Percentiles rank a stretch among this genome's conserved stretches.
Conservation (phyloP, 1,139 yeast genomes). For the Suhomyces coccinellae region DNA sequence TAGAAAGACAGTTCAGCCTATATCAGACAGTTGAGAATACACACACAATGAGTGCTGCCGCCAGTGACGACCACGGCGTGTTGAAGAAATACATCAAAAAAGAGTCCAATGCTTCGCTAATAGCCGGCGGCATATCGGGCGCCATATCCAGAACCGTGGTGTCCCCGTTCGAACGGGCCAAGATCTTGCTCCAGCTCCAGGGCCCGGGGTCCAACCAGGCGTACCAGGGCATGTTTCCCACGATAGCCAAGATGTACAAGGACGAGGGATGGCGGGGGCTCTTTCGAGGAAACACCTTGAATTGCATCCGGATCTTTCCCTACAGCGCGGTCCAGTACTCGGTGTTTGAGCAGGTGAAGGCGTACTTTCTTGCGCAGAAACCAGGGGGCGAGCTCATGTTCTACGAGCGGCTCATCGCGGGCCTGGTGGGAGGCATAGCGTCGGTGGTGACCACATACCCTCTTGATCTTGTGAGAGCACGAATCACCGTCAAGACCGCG, state of each 20-base stretch:
- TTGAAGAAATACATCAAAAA: slow-evolving; percentile 38
- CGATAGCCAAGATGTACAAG: slow-evolving; percentile 73
- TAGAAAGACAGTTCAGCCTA: too few species aligned
- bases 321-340: slow-evolving; percentile 94
- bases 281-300: slow-evolving; percentile 86
- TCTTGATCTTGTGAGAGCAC: slow-evolving; percentile 83
- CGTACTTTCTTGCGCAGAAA: slow-evolving; percentile 33
- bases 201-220: slow-evolving; percentile 65
- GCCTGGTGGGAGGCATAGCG: slow-evolving; percentile 77
- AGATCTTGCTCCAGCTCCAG: slow-evolving; percentile 87
- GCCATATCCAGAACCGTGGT: slow-evolving; percentile 91
- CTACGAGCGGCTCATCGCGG: slow-evolving; percentile 65
- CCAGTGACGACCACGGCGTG: background rate
- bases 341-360: slow-evolving; percentile 74
- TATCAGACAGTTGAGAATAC: too few species aligned
- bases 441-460: slow-evolving; percentile 90
- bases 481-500: slow-evolving; percentile 89
- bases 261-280: slow-evolving; percentile 91
- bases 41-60: background rate
- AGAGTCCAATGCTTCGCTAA: slow-evolving; percentile 62
- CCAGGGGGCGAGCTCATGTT: slow-evolving; percentile 34
- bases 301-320: slow-evolving; percentile 88
- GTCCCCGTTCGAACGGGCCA: slow-evolving; percentile 93
- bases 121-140: slow-evolving; percentile 71
- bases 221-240: slow-evolving; percentile 72